phyloP scores from a whole-genome alignment of 2,329 filamentous ascomycete genomes.

The Fusarium devonianum region DNA sequence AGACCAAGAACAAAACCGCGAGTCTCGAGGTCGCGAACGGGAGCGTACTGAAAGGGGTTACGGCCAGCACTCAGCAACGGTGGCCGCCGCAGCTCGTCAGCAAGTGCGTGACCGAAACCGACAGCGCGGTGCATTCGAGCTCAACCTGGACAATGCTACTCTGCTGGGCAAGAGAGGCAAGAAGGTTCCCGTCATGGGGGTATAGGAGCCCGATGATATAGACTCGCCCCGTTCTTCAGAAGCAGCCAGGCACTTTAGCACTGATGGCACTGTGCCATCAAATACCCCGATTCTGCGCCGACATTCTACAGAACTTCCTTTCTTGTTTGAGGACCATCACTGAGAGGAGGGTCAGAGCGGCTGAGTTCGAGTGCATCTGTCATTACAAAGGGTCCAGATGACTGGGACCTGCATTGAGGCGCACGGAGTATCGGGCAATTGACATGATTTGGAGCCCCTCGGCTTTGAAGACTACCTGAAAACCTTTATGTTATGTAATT shows the following conservation, averaged over 20 bases:
- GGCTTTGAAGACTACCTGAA: constrained; percentile 26
- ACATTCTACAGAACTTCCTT: constrained; percentile 26
- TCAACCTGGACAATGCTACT: constrained; percentile 90
- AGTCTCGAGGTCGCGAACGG: constrained; percentile 45
- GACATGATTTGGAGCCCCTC: constrained; percentile 24
- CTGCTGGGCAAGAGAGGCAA: constrained; percentile 75
- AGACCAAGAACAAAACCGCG: constrained; percentile 49
- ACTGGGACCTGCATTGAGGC: constrained; percentile 35
- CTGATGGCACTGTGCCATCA: constrained; percentile 25
- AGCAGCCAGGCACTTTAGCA: constrained; percentile 13
- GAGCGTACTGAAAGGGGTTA: constrained; percentile 71
- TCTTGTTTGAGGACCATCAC: constrained; percentile 24
- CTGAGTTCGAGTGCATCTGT: constrained; percentile 2
- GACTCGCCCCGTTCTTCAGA: constrained; percentile 5
- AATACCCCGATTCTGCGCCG: constrained; percentile 13
- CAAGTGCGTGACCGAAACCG: constrained; percentile 73
- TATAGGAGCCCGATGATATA: constrained; percentile 40
- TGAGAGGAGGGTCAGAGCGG: constrained; percentile 7
- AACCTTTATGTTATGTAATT: constrained; percentile 35
- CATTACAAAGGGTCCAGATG: constrained; percentile 9
- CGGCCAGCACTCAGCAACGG: constrained; percentile 84
- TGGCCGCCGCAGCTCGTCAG: constrained; percentile 83
- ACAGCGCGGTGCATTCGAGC: constrained; percentile 85
- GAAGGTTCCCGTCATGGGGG: constrained; percentile 58
- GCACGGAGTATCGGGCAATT: constrained; percentile 40